Evolutionary conservation across 192 early-diverging fungal genomes (phyloP).

Genomic region (Coemansia erecta): DNA sequence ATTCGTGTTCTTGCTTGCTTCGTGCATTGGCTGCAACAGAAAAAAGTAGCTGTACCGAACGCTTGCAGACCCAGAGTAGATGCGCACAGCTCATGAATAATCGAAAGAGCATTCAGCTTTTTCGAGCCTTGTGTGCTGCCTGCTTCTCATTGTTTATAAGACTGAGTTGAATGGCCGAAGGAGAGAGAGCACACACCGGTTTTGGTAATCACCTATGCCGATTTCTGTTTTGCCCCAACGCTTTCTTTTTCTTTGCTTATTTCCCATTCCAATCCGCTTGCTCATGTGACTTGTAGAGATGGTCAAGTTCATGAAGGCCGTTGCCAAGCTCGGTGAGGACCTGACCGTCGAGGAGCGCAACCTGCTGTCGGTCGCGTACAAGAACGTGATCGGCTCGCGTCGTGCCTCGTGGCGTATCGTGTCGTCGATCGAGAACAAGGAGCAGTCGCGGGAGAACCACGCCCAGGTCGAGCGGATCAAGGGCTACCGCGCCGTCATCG

Average conservation of each 20-base stretch:
- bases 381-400: conserved; percentile 99
- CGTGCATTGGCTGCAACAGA: too few species aligned
- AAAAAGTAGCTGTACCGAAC: too few species aligned
- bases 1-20: too few species aligned
- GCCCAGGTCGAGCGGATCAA: conserved; percentile 91
- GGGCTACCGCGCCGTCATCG: conserved; percentile 93
- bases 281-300: conserved; percentile 63
- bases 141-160: too few species aligned
- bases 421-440: conserved; percentile 99
- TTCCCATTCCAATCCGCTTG: conserved; percentile 19
- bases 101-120: too few species aligned
- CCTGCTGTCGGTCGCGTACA: conserved; percentile 97
- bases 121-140: too few species aligned
- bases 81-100: too few species aligned
- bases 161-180: too few species aligned
- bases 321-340: conserved; percentile 85
- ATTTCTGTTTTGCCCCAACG: conserved; percentile 9
- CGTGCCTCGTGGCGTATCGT: conserved; percentile 99
- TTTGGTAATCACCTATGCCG: too few species aligned
- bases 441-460: conserved; percentile 90
- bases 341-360: conserved; percentile 98
- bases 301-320: conserved; percentile 86
- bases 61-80: too few species aligned
- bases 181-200: too few species aligned
- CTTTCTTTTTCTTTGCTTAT: conserved; percentile 21